Evolutionary conservation across 495 filamentous ascomycete genomes (phyloP), one percentile per base, ranked within the genome.

Genomic region (Podospora pseudoanserina): DNA sequence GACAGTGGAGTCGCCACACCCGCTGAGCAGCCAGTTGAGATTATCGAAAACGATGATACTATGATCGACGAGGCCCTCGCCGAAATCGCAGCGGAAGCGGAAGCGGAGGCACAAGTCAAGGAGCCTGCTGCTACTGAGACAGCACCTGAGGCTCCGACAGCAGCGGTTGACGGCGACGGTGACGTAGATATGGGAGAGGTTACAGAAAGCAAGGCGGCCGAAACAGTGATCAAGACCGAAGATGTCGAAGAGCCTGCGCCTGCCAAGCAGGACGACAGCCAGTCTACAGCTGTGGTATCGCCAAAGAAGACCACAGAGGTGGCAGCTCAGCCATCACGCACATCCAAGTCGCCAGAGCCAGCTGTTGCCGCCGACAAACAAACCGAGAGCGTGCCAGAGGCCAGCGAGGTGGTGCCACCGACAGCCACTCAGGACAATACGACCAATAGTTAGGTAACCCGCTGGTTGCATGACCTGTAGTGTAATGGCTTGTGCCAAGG

Each of bases 31-130:
- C 83, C 80, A 30, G 78, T 78, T 9, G 88, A 87, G 67, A 79
- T 70, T 20, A 76, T 73, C 60, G 81, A 85, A 28, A 81, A 82
- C 30, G 83, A 86, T 27, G 83, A 86, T 49, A 86, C 86, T 27
- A 86, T 88, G 66, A 89, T 91, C 82, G 90, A 89, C 69, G 88
- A 90, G 70, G 86, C 80, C 11, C 77, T 73, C 2, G 62, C 65
- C n/a, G 69, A 73, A 53, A 49, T 49, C 30, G 44, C 57, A 0
- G 63, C 26, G 4, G 63, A 63, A 11, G 69, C 63, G 3, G 66
- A 44, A 4, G 59, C 62, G 27, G 63, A 67, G 56, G 66, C 73
- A 18, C 39, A 49, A 13, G 68, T 62, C 7, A 68, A 59, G 0
- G 66, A 69, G 32, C 28, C 67, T 13, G 20, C 66, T 5, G 56